Conservation (phyloP, 345 rosid species). For the Euphorbia peplus region DNA sequence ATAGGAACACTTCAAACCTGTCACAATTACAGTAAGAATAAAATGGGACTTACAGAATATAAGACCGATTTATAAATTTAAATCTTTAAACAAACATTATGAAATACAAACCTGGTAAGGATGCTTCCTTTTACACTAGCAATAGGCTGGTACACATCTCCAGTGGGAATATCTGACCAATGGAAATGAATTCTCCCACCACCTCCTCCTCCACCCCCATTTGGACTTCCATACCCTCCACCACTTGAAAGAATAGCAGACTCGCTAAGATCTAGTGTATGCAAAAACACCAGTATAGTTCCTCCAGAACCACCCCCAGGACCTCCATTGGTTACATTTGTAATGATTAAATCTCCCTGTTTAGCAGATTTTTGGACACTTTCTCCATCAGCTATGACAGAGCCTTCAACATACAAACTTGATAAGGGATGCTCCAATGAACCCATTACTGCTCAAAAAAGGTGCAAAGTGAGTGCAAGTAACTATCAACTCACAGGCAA, state of each 20-base stretch:
- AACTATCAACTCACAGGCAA: slow-evolving; percentile 17
- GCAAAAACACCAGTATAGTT: slow-evolving; percentile 76
- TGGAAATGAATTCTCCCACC: slow-evolving; percentile 99
- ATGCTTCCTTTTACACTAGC: slow-evolving; percentile 80
- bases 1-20: not conserved
- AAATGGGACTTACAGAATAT: no score
- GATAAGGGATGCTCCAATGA: slow-evolving; percentile 90
- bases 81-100: not conserved
- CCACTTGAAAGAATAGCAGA: slow-evolving; percentile 75
- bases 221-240: slow-evolving; percentile 85
- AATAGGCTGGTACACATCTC: slow-evolving; percentile 97
- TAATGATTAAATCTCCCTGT: slow-evolving; percentile 24
- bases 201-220: slow-evolving; percentile 91
- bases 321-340: slow-evolving; percentile 34
- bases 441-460: slow-evolving; percentile 74
- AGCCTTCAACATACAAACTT: slow-evolving; percentile 71
- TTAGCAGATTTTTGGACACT: slow-evolving; percentile 39
- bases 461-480: slow-evolving; percentile 14
- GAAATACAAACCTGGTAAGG: slow-evolving; percentile 53
- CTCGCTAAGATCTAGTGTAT: slow-evolving; percentile 50
- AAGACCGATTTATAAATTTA: not conserved
- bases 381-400: slow-evolving; percentile 83
- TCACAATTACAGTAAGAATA: no score
- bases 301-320: slow-evolving; percentile 99
- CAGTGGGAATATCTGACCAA: slow-evolving; percentile 95